Base-by-base conservation (phyloP, 805 yeast species). In the Myxozyma neotropica region DNA sequence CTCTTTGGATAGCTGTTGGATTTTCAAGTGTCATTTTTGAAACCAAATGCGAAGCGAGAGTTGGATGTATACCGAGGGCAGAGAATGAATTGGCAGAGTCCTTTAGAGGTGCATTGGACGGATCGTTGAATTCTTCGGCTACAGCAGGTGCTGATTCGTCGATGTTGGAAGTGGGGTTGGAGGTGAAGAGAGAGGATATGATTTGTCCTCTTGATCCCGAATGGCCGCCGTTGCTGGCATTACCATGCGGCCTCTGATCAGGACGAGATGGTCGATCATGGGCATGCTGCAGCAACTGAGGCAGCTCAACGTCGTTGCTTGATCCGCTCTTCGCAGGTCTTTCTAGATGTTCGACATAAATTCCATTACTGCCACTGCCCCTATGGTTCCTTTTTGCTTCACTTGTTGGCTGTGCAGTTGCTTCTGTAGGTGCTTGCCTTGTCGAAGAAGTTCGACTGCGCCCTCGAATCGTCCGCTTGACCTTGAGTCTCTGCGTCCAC, bases 1-100 rank as follows among this genome's bases (percentile, higher is more conserved):
- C 75, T 64, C 89, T 81, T 74, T 94, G 99, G 66, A 94, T 89
- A 67, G 83, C 84, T 0, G 99, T 95, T 1, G 99, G 99, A 3
- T 70, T 64, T 2, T 55, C 58, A 42, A 77, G 62, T 31, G 76
- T 70, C 76, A 89, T 76, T 55, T 80, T 80, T 5, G 81, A 83
- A 1, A 78, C 76, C 57, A 93, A 73, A 68, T 86, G 87, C 7
- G 72, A 72, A 0, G 80, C 69, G 40, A 93, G 72, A 31, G 75
- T 72, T 1, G 78, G 81, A 61, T 81, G 81, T 15, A 92, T 72
- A 0, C 95, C 95, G 45, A 93, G 74, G 0, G 89, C 89, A 17
- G 74, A 78, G 68, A 93, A 93, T 2, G 88, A 77, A 8, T 88
- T 82, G 0, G 85, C 77, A 68, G 87, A 91, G 17, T 77, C 79